These are phyloP conservation scores for Nadsonia starkeyi-henricii DNA, from an alignment of 1,139 yeast genomes.

Conservation along the genomic window DNA sequence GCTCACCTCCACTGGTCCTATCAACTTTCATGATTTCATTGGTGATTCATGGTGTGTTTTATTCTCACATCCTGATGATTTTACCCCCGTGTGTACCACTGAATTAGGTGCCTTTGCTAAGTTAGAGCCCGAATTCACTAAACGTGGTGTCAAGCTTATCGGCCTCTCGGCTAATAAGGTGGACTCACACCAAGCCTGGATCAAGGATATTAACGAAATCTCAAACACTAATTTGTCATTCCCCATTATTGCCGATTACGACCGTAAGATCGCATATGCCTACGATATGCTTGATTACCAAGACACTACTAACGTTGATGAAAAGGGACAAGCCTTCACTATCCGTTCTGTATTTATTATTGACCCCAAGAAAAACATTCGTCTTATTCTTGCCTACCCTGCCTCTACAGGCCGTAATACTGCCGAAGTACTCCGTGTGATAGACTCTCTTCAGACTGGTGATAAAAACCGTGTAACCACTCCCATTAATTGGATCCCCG, in stretches of 20 bases:
- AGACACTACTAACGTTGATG: slow-evolving; percentile 46
- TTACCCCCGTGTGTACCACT: slow-evolving; percentile 83
- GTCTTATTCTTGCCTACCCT: slow-evolving; percentile 66
- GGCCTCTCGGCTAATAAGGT: slow-evolving; percentile 67
- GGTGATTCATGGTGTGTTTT: slow-evolving; percentile 67
- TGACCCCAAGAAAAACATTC: slow-evolving; percentile 63
- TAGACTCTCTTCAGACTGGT: slow-evolving; percentile 67
- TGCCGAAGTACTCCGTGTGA: slow-evolving; percentile 69
- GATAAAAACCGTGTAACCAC: slow-evolving; percentile 63
- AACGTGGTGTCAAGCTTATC: slow-evolving; percentile 61
- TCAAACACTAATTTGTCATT: slow-evolving; percentile 52
- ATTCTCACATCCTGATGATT: slow-evolving; percentile 80
- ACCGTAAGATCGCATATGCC: slow-evolving; percentile 49
- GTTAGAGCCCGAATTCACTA: slow-evolving; percentile 66
- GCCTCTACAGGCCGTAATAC: slow-evolving; percentile 83
- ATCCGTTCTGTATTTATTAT: slow-evolving; percentile 73
- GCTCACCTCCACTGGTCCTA: slow-evolving; percentile 59
- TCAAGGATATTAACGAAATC: slow-evolving; percentile 68
- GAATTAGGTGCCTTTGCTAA: slow-evolving; percentile 81
- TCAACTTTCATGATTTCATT: slow-evolving; percentile 62
- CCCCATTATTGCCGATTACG: slow-evolving; percentile 72
- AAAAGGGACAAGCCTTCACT: slow-evolving; percentile 49
- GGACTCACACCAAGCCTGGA: slow-evolving; percentile 65
- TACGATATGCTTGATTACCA: slow-evolving; percentile 72
- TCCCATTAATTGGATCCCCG: slow-evolving; percentile 79